Percentiles rank a stretch among this genome's conserved stretches.
Conservation (phyloP, 2,329 filamentous ascomycete genomes). For the Tolypocladium ovalisporum region DNA sequence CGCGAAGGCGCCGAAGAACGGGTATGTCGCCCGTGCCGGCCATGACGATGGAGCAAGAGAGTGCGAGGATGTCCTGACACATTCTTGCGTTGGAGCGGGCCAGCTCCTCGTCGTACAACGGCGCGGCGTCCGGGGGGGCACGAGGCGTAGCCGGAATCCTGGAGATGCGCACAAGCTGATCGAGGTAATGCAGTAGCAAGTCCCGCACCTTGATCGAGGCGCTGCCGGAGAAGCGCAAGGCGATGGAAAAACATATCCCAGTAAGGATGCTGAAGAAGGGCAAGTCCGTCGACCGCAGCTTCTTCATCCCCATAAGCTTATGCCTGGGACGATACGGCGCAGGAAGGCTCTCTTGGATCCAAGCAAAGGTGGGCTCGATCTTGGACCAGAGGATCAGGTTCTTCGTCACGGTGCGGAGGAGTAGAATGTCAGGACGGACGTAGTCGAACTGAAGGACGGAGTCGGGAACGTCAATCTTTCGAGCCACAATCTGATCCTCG, state of each 20-base stretch:
- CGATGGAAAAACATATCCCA: conserved; percentile 74
- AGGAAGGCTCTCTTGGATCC: conserved; percentile 69
- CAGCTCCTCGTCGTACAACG: conserved; percentile 71
- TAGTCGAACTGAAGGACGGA: conserved; percentile 91
- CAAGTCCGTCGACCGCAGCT: conserved; percentile 70
- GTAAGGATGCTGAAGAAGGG: conserved; percentile 88
- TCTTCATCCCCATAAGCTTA: conserved; percentile 46
- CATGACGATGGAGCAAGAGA: conserved; percentile 84
- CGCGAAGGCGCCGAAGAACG: conserved; percentile 74
- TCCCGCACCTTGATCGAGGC: conserved; percentile 63
- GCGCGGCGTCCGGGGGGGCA: conserved; percentile 16
- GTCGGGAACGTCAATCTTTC: conserved; percentile 87
- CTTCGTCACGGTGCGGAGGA: conserved; percentile 78
- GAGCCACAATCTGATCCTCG: conserved; percentile 73
- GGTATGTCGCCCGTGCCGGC: conserved; percentile 85
- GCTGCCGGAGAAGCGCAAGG: conserved; percentile 64
- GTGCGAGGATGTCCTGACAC: conserved; percentile 78
- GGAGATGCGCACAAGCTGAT: conserved; percentile 73
- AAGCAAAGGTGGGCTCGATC: conserved; percentile 61
- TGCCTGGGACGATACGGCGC: conserved; percentile 52
- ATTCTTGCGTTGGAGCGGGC: conserved; percentile 75
- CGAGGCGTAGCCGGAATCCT: conserved; percentile 34
- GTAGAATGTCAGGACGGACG: conserved; percentile 82
- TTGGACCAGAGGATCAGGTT: conserved; percentile 89
- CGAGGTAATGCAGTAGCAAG: conserved; percentile 71